phyloP scores from a whole-genome alignment of 768 basidiomycete species.

The Lactarius pseudohatsudake region DNA sequence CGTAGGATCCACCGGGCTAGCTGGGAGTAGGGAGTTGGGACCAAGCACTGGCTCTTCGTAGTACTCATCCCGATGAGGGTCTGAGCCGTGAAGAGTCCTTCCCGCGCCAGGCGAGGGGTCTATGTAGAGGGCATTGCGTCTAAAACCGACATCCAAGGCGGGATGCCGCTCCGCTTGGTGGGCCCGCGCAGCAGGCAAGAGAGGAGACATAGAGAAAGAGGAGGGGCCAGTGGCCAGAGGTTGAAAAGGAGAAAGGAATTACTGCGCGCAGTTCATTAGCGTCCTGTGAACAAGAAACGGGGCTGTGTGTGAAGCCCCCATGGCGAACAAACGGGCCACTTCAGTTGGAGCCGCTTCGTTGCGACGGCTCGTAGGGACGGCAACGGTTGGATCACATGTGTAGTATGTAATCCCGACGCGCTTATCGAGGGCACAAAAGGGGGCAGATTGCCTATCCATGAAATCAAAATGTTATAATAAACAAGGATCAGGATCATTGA shows the following conservation, averaged over 20 bases:
- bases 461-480: too few species aligned
- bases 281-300: constrained; percentile 1
- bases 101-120: constrained; percentile 15
- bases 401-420: neutral
- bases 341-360: constrained; percentile 7
- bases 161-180: constrained; percentile 3
- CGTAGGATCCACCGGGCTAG: neutral
- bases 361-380: constrained; percentile 10
- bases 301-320: neutral
- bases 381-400: constrained; percentile 18
- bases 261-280: neutral
- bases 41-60: neutral
- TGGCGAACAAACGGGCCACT: neutral
- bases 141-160: neutral
- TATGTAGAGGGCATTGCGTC: neutral
- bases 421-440: neutral
- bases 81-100: neutral
- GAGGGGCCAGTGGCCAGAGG: constrained; percentile 17
- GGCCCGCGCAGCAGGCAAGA: constrained; percentile 26
- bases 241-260: constrained; percentile 5
- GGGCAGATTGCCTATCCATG: neutral
- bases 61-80: neutral
- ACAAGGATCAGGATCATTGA: neutral
- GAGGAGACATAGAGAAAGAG: constrained; percentile 13
- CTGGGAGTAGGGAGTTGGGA: neutral